phyloP scores from a whole-genome alignment of 352 stramenopile species.

The Pythium vanterpoolii region DNA sequence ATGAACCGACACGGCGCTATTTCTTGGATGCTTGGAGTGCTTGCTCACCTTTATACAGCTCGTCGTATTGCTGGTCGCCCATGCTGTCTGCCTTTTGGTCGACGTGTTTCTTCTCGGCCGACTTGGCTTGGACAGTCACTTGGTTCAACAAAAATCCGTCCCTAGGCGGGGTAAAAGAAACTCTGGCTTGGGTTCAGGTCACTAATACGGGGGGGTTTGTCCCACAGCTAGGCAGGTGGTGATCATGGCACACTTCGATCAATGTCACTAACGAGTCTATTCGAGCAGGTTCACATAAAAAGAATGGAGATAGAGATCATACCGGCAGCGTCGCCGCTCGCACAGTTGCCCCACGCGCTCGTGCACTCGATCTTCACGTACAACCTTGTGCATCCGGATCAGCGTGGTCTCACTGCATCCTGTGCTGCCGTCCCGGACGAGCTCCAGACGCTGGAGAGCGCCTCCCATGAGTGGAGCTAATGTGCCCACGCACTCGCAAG shows the following conservation, averaged over 20 bases:
- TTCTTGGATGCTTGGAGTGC: not conserved
- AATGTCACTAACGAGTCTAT: not conserved
- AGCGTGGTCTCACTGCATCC: not conserved
- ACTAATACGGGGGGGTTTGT: no score
- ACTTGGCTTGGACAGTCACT: no score
- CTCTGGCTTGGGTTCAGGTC: not conserved
- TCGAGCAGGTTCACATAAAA: not conserved
- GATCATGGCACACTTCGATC: not conserved
- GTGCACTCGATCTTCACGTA: conserved; percentile 19
- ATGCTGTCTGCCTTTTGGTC: not conserved
- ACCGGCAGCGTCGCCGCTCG: not conserved
- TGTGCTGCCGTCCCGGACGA: not conserved
- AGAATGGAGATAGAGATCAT: not conserved
- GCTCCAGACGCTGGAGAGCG: conserved; percentile 5
- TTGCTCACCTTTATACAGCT: conserved; percentile 69
- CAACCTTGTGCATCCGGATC: not conserved
- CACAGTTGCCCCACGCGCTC: conserved; percentile 6
- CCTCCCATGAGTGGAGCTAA: conserved; percentile 9
- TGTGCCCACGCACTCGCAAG: not conserved
- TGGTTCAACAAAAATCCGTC: no score
- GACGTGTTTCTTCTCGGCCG: no score
- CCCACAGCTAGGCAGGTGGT: no score
- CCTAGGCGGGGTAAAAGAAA: not conserved
- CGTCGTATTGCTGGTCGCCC: conserved; percentile 67
- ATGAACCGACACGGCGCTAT: not conserved